Conservation (phyloP, 1,284 basidiomycete species). For the Fomitopsis betulina region DNA sequence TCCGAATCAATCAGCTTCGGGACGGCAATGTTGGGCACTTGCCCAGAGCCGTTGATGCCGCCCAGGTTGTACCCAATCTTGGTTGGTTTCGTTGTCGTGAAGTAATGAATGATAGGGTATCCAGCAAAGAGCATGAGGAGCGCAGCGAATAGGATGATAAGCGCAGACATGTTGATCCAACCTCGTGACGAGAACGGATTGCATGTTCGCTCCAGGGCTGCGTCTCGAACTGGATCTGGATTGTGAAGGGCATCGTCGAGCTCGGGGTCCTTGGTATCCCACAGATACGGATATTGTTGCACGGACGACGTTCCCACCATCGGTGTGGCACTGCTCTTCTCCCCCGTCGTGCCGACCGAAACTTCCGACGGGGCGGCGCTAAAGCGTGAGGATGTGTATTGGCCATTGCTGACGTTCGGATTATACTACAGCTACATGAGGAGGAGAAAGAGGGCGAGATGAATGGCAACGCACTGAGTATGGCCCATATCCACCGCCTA, state of each 20-base stretch:
- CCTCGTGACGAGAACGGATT: constrained; percentile 66
- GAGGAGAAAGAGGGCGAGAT: not conserved
- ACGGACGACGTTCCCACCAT: constrained; percentile 22
- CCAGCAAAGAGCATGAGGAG: constrained; percentile 70
- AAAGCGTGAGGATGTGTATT: constrained; percentile 50
- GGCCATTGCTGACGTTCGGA: constrained; percentile 39
- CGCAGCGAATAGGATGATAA: constrained; percentile 55
- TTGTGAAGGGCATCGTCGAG: constrained; percentile 75
- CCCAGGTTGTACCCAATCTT: constrained; percentile 69
- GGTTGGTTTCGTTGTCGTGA: constrained; percentile 25
- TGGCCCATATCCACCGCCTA: constrained; percentile 73
- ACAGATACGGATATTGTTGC: constrained; percentile 49
- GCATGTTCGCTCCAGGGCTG: constrained; percentile 50
- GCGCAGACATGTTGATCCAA: constrained; percentile 64
- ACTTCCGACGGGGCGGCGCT: constrained; percentile 57
- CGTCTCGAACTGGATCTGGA: constrained; percentile 63
- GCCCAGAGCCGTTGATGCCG: constrained; percentile 64
- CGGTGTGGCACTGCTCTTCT: constrained; percentile 50
- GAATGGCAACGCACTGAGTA: constrained; percentile 51
- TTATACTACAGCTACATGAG: constrained; percentile 43
- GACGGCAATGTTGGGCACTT: constrained; percentile 60
- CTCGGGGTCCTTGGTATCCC: constrained; percentile 72
- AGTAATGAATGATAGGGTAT: constrained; percentile 71
- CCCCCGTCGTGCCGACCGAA: constrained; percentile 40
- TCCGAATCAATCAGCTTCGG: constrained; percentile 63